A percentile compares a stretch with the other conserved stretches of the same genome.
phyloP scores from a whole-genome alignment of 148 eudicot genomes.

The Salicornia ramosissima region DNA sequence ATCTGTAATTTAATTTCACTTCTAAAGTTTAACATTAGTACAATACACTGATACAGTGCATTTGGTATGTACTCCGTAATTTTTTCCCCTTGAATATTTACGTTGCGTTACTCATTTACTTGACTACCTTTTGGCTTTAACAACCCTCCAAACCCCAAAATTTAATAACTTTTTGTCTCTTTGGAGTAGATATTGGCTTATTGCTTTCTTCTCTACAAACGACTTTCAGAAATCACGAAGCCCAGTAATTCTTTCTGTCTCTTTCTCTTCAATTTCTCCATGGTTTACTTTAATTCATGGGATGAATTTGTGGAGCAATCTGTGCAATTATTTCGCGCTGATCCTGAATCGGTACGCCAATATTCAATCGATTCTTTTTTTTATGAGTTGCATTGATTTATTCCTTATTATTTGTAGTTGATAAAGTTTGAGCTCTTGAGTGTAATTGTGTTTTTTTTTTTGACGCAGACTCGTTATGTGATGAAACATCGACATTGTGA shows the following conservation, averaged over 20 bases:
- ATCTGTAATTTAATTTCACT: no score
- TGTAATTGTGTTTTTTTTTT: neutral
- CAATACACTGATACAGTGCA: no score
- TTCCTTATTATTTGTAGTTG: neutral
- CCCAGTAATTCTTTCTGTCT: neutral
- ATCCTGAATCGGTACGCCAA: constrained; percentile 49
- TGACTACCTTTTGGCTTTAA: no score
- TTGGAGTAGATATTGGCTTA: no score
- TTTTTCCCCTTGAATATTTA: no score
- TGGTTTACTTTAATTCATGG: constrained; percentile 57
- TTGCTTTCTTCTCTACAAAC: neutral
- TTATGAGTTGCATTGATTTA: neutral
- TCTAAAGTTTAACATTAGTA: no score
- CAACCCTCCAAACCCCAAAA: no score
- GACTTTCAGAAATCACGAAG: neutral
- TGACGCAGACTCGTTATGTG: constrained; percentile 58
- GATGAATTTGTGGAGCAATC: constrained; percentile 81
- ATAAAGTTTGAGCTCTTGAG: neutral
- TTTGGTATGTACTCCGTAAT: no score
- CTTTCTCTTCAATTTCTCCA: constrained; percentile 6
- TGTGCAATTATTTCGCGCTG: constrained; percentile 59
- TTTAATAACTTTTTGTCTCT: no score
- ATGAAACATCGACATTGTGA: constrained; percentile 91
- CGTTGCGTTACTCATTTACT: no score
- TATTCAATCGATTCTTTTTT: neutral